These are phyloP conservation scores for Xylariaceae sp. DNA, from an alignment of 2,329 filamentous ascomycete genomes.

Conservation along the genomic window DNA sequence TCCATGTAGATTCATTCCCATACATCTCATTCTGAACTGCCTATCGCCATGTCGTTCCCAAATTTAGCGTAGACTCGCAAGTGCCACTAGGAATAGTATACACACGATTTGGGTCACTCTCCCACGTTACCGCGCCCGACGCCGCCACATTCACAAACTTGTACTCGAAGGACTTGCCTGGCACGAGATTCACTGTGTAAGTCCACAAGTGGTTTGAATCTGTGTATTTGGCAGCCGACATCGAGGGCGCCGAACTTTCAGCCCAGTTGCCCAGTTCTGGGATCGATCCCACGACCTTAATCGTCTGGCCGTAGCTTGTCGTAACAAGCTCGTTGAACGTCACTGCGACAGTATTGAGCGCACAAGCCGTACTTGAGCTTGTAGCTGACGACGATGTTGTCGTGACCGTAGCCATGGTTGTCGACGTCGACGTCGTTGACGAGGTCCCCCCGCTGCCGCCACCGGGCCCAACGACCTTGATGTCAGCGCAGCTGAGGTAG, in stretches of 20 bases:
- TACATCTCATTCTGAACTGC: too few relatives aligned
- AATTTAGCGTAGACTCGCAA: not conserved
- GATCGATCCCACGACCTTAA: conserved; percentile 54
- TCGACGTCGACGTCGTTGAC: not conserved
- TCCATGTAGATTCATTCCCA: too few relatives aligned
- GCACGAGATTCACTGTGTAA: conserved; percentile 55
- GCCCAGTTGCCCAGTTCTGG: conserved; percentile 60
- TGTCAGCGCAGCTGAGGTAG: conserved; percentile 61
- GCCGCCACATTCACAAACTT: conserved; percentile 66
- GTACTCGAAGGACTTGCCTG: conserved; percentile 62
- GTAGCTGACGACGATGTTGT: conserved; percentile 17
- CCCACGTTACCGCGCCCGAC: conserved; percentile 61
- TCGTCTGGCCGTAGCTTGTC: conserved; percentile 56
- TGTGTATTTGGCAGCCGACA: conserved; percentile 63
- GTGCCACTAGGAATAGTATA: conserved; percentile 40
- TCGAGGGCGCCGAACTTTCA: conserved; percentile 51
- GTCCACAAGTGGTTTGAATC: conserved; percentile 62
- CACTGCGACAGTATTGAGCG: conserved; percentile 45
- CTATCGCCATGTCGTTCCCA: not conserved
- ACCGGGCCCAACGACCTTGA: conserved; percentile 47
- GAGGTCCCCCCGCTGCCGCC: not conserved
- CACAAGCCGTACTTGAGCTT: conserved; percentile 33
- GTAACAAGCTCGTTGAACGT: conserved; percentile 52
- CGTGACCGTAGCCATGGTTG: not conserved
- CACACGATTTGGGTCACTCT: conserved; percentile 57